phyloP scores from a whole-genome alignment of 2,329 filamentous ascomycete genomes.

The Daldinia sp. region DNA sequence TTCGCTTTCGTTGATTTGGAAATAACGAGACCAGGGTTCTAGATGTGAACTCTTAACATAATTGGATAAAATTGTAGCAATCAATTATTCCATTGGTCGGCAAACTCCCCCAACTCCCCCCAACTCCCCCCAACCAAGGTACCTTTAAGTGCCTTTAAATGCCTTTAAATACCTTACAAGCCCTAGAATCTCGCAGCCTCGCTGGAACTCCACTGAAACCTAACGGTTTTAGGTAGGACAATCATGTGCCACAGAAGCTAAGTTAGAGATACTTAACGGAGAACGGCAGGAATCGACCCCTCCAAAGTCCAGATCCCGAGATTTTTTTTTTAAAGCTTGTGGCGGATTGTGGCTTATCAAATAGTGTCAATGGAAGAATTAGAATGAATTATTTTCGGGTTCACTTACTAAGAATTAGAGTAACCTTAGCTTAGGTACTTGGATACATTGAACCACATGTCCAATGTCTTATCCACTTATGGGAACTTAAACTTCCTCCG shows the following conservation, averaged over 20 bases:
- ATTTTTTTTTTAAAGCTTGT: constrained; percentile 10
- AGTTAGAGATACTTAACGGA: constrained; percentile 4
- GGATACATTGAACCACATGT: neutral
- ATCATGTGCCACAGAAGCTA: constrained; percentile 21
- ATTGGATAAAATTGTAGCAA: constrained; percentile 24
- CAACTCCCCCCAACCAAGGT: constrained; percentile 9
- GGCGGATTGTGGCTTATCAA: constrained; percentile 33
- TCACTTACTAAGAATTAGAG: neutral
- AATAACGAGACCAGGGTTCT: constrained; percentile 31
- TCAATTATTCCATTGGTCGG: constrained; percentile 25
- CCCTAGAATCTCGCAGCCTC: constrained; percentile 29
- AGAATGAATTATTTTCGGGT: neutral
- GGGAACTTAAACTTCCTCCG: neutral
- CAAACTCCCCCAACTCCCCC: neutral
- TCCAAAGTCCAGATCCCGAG: neutral
- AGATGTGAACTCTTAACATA: constrained; percentile 23
- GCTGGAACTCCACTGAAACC: constrained; percentile 28
- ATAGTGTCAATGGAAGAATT: neutral
- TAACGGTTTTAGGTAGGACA: constrained; percentile 20
- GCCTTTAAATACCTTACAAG: neutral
- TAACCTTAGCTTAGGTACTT: neutral
- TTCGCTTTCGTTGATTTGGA: constrained; percentile 35
- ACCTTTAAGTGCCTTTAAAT: neutral
- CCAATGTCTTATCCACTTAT: neutral
- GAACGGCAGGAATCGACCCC: constrained; percentile 2